Conservation (phyloP, 495 filamentous ascomycete genomes). For the Monascus purpureus region DNA sequence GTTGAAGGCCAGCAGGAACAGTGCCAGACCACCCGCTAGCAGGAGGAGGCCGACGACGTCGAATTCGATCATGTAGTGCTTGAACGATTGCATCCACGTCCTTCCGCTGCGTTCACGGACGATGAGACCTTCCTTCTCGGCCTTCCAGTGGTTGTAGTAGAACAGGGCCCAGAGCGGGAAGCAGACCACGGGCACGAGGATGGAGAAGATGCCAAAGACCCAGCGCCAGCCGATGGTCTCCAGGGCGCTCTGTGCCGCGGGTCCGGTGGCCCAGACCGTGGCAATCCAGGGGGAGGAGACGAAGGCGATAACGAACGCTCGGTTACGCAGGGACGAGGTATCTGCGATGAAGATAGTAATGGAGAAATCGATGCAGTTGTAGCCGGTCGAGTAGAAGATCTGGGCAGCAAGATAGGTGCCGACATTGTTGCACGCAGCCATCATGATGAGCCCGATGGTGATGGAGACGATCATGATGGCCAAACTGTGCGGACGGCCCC, state of each 20-base stretch:
- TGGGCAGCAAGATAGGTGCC: conserved; percentile 32
- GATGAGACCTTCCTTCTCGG: conserved; percentile 27
- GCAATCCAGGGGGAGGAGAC: conserved; percentile 42
- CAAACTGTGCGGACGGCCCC: conserved; percentile 42
- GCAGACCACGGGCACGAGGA: conserved; percentile 26
- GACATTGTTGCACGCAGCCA: conserved; percentile 32
- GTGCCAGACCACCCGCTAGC: conserved; percentile 40
- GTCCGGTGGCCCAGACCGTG: conserved; percentile 21
- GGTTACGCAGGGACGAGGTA: conserved; percentile 42
- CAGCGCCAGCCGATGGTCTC: conserved; percentile 43
- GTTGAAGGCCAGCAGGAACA: conserved; percentile 52
- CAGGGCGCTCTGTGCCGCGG: conserved; percentile 27
- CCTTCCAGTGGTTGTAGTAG: conserved; percentile 43
- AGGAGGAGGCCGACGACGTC: conserved; percentile 48
- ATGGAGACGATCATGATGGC: conserved; percentile 22
- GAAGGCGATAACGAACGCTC: conserved; percentile 41
- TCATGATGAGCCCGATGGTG: conserved; percentile 32
- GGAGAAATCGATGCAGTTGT: conserved; percentile 38
- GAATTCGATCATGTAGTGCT: conserved; percentile 45
- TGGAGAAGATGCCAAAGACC: conserved; percentile 44
- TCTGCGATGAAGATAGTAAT: conserved; percentile 46
- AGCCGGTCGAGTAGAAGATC: conserved; percentile 36
- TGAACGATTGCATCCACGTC: conserved; percentile 30
- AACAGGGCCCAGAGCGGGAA: conserved; percentile 36
- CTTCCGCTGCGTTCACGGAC: conserved; percentile 23